phyloP scores from a whole-genome alignment of 2,329 filamentous ascomycete species.

The Epichloe sibirici region DNA sequence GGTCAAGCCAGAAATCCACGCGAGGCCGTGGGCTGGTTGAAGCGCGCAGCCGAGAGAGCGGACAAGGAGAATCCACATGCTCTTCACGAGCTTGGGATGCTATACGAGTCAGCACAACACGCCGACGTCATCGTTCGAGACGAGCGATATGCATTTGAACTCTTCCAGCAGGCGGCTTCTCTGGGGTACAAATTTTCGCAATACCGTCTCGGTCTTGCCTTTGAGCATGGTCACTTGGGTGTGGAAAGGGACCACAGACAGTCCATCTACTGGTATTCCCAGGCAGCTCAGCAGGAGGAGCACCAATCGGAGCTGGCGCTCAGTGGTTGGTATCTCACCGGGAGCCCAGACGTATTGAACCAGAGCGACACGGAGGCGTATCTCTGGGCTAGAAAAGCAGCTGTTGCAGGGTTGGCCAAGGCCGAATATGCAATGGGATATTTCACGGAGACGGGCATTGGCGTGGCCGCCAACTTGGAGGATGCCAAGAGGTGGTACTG shows the following conservation, averaged over 20 bases:
- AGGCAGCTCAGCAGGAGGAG: constrained; percentile 82
- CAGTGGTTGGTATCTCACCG: constrained; percentile 91
- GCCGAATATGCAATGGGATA: constrained; percentile 97
- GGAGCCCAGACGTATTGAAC: constrained; percentile 71
- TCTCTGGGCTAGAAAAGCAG: constrained; percentile 91
- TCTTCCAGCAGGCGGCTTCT: constrained; percentile 77
- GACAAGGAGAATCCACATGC: constrained; percentile 89
- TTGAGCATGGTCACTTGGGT: constrained; percentile 78
- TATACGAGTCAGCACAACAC: constrained; percentile 50
- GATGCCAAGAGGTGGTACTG: constrained; percentile 98
- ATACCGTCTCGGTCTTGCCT: constrained; percentile 76
- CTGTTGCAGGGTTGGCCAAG: constrained; percentile 75
- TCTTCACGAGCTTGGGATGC: constrained; percentile 69
- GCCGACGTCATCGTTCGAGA: constrained; percentile 71
- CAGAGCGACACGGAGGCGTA: constrained; percentile 96
- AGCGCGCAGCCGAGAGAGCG: constrained; percentile 79
- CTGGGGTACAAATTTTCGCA: constrained; percentile 94
- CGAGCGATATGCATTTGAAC: constrained; percentile 63
- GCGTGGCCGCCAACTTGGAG: constrained; percentile 72
- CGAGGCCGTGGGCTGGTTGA: constrained; percentile 85
- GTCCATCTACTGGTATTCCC: constrained; percentile 89
- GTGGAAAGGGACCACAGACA: constrained; percentile 70
- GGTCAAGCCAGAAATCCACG: constrained; percentile 71
- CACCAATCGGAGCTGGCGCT: constrained; percentile 82
- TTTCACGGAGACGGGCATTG: constrained; percentile 91